Evolutionary conservation across 2,329 filamentous ascomycete species (phyloP), one percentile per base, ranked within the genome.

Genomic region (Aspergillaceae sp.): DNA sequence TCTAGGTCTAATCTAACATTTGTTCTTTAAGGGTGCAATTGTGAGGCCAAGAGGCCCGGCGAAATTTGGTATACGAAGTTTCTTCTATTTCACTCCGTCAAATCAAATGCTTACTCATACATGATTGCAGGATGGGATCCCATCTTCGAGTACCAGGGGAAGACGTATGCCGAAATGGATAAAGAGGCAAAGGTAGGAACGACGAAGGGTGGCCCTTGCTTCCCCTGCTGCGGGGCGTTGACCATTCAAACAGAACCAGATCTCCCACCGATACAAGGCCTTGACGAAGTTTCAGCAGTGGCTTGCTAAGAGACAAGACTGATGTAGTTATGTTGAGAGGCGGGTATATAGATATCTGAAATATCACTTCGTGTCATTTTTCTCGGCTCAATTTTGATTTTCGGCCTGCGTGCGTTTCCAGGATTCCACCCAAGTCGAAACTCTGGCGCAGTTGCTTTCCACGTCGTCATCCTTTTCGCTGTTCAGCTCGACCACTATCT

Each of bases 91-190:
- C 9, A 9, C 36, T 38, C 49, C 10, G 34, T 32, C 29, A 36
- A 26, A 8, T 7, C 10, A 43, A 42, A 42, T 19, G n/a, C 29
- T 42, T 19, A 28, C 36, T 48, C n/a, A 49, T 33, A 35, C 34
- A 47, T 38, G 37, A 42, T 44, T 44, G 3, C 52, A 94, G 90
- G 91, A 40, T 98, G 92, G 92, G 92, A 98, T 66, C 82, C 92
- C 2, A 84, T 94, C 53, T 98, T 98, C 59, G 92, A 98, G 70
- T 91, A 94, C 56, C 78, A 94, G 53, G 90, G 90, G 37, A 74
- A 87, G 69, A 98, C 92, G 72, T 84, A 94, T 64, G 92, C 92
- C 29, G 92, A 98, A 72, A 98, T 98, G 92, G 85, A 88, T 43
- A 90, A 82, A 52, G 73, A 86, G 67, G 87, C 87, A 73, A 91